phyloP scores from a whole-genome alignment of 169 alveolate species.

The Plasmodium falciparum region DNA sequence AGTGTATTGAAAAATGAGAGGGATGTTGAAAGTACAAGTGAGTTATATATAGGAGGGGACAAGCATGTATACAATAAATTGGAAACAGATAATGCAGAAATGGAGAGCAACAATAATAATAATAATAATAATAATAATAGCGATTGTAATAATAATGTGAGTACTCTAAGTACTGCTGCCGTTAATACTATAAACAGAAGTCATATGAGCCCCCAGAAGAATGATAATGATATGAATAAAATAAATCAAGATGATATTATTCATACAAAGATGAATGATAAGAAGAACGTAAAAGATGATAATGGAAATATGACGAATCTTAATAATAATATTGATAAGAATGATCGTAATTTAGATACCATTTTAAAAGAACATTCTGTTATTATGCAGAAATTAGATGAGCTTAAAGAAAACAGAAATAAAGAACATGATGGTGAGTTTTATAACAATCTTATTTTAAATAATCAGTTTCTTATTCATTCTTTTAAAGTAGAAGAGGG shows the following conservation, averaged over 20 bases:
- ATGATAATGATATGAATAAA: background rate
- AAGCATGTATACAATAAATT: too few relatives aligned
- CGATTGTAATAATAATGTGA: background rate
- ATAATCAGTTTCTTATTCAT: conserved; percentile 21
- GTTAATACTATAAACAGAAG: background rate
- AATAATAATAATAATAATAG: background rate
- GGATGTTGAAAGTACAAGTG: too few relatives aligned
- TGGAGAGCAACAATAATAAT: background rate
- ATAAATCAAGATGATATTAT: background rate
- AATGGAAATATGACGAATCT: background rate
- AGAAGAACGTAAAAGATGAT: background rate
- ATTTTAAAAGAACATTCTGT: background rate
- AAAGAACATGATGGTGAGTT: background rate
- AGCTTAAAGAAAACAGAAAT: background rate
- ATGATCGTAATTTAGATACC: background rate
- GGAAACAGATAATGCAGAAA: too few relatives aligned
- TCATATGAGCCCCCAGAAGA: background rate
- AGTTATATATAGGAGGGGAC: too few relatives aligned
- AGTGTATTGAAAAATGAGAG: too few relatives aligned
- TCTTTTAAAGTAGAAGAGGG: conserved; percentile 8
- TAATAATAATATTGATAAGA: background rate
- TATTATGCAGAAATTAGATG: background rate
- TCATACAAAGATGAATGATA: background rate
- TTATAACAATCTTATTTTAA: conserved; percentile 10
- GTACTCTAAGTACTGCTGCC: background rate